phyloP scores from a whole-genome alignment of 2,329 filamentous ascomycete species.

The Dryadomyces quercivorus region DNA sequence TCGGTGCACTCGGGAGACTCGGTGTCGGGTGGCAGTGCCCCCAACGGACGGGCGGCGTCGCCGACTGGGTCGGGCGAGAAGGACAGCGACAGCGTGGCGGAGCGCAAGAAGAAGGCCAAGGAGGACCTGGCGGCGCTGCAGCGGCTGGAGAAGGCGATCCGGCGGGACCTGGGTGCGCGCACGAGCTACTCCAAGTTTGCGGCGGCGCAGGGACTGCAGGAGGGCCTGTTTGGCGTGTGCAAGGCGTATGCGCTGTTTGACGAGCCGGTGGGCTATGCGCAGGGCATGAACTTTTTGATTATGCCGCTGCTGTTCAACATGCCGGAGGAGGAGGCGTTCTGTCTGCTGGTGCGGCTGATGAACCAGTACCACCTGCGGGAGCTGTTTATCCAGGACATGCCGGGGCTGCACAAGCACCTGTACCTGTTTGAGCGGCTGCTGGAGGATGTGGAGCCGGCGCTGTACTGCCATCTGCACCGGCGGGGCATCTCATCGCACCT shows the following conservation, averaged over 20 bases:
- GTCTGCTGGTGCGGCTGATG: slow-evolving; percentile 85
- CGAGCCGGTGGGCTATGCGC: slow-evolving; percentile 87
- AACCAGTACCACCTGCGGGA: slow-evolving; percentile 90
- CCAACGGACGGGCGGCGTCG: background rate
- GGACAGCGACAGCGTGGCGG: slow-evolving; percentile 51
- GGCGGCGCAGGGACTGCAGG: slow-evolving; percentile 79
- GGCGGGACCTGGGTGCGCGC: slow-evolving; percentile 76
- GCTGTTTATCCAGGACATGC: slow-evolving; percentile 92
- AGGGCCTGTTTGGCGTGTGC: slow-evolving; percentile 87
- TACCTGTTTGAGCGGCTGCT: slow-evolving; percentile 92
- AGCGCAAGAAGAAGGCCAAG: slow-evolving; percentile 67
- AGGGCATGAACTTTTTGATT: slow-evolving; percentile 97
- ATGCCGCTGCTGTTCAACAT: slow-evolving; percentile 97
- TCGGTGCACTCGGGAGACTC: slow-evolving; percentile 74
- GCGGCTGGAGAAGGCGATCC: slow-evolving; percentile 85
- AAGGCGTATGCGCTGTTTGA: slow-evolving; percentile 97
- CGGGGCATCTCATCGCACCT: slow-evolving; percentile 80
- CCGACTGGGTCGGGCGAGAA: slow-evolving; percentile 40
- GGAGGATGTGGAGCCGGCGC: slow-evolving; percentile 84
- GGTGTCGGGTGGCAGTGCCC: background rate
- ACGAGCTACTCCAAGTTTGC: slow-evolving; percentile 97
- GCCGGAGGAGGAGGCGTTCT: slow-evolving; percentile 95
- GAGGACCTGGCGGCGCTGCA: slow-evolving; percentile 61
- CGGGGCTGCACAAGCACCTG: slow-evolving; percentile 80
- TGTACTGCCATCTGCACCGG: slow-evolving; percentile 88